Evolutionary conservation across 1,139 yeast genomes (phyloP).

Genomic region (Lodderomyces oxycetoniae): DNA sequence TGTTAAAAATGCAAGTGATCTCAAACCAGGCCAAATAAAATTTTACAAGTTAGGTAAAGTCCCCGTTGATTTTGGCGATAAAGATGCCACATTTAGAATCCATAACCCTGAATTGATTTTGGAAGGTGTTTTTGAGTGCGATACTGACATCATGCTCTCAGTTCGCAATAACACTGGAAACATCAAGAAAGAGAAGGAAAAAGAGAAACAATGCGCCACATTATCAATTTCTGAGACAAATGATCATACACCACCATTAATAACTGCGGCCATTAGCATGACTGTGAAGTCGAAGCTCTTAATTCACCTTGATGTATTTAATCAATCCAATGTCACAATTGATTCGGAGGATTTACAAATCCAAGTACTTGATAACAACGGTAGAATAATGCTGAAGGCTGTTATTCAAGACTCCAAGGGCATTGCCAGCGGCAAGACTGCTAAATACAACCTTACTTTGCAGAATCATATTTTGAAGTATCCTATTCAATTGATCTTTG

Average conservation of each 20-base stretch:
- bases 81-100: conserved; percentile 21
- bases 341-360: conserved; percentile 31
- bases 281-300: conserved; percentile 28
- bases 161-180: neutral
- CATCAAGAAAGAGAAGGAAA: neutral
- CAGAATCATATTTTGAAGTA: conserved; percentile 31
- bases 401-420: conserved; percentile 30
- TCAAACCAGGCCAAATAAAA: conserved; percentile 27
- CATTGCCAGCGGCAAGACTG: conserved; percentile 27
- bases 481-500: conserved; percentile 31
- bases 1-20: conserved; percentile 26
- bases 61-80: conserved; percentile 16
- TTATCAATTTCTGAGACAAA: neutral
- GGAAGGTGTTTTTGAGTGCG: conserved; percentile 18
- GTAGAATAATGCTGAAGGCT: conserved; percentile 24
- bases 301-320: conserved; percentile 32
- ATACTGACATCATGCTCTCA: neutral
- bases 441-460: conserved; percentile 33
- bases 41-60: conserved; percentile 26
- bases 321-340: conserved; percentile 24
- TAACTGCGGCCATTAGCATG: conserved; percentile 11
- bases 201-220: neutral
- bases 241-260: neutral
- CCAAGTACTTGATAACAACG: conserved; percentile 30
- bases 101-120: conserved; percentile 19